Evolutionary conservation across 352 stramenopile species (phyloP).

Genomic region (Phytopythium delawarense): DNA sequence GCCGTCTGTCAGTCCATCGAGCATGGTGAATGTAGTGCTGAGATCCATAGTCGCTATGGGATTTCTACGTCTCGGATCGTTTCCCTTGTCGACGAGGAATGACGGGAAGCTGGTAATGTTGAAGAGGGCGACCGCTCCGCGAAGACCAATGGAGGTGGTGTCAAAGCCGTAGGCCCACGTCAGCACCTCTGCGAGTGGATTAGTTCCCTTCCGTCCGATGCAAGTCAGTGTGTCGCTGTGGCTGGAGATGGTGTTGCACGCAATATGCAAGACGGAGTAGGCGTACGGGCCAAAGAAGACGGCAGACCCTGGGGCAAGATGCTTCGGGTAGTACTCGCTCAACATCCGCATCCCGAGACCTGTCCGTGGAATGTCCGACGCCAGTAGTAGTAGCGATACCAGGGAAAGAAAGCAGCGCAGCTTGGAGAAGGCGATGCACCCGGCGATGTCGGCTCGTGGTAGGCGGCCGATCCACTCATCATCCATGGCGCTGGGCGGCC

Average conservation of each 20-base stretch:
- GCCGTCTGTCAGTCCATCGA: conserved; percentile 14
- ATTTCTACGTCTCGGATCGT: neutral
- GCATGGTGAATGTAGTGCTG: conserved; percentile 17
- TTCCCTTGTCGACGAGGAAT: conserved; percentile 14
- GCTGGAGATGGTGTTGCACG: neutral
- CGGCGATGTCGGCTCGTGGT: conserved; percentile 15
- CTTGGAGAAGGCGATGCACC: conserved; percentile 15
- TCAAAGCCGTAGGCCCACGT: conserved; percentile 25
- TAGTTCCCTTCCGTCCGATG: conserved; percentile 9
- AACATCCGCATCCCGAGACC: conserved; percentile 20
- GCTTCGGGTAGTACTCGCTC: conserved; percentile 10
- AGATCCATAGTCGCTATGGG: conserved; percentile 9
- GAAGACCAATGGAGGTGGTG: conserved; percentile 17
- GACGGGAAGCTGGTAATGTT: conserved; percentile 9
- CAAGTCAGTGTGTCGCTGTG: neutral
- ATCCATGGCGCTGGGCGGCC: neutral
- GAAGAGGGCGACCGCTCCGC: conserved; percentile 9
- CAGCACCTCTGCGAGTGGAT: neutral
- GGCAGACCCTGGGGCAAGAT: conserved; percentile 11
- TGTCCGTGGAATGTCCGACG: conserved; percentile 36
- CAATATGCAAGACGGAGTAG: conserved; percentile 27
- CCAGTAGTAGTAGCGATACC: conserved; percentile 17
- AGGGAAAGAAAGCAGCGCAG: conserved; percentile 21
- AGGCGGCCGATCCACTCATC: conserved; percentile 3
- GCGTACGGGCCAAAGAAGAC: conserved; percentile 32